A percentile compares a stretch with the other conserved stretches of the same genome.
These are phyloP conservation scores for Cyclocybe cylindracea DNA, from an alignment of 768 basidiomycete species.

Conservation along the genomic window DNA sequence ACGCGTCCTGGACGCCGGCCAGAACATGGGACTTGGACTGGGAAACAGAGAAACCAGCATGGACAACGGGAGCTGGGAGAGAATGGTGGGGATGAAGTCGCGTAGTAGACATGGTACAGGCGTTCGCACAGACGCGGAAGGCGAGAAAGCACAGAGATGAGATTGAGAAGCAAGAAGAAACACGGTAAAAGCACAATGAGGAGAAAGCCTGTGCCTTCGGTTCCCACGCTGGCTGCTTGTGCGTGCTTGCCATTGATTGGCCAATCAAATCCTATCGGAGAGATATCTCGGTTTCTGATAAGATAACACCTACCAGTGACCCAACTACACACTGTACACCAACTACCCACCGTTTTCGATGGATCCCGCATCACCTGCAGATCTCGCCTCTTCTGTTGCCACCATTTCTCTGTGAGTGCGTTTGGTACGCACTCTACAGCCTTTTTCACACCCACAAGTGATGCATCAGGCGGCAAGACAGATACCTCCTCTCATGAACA, in stretches of 20 bases:
- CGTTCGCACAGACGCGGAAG: slow-evolving; percentile 6
- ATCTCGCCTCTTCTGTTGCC: slow-evolving; percentile 1
- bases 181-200: slow-evolving; percentile 29
- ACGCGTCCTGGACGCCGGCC: slow-evolving; percentile 93
- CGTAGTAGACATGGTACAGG: slow-evolving; percentile 46
- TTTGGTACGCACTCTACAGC: background rate
- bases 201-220: slow-evolving; percentile 20
- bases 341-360: slow-evolving; percentile 1
- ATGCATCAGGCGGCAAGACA: slow-evolving; percentile 5
- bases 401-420: slow-evolving; percentile 15
- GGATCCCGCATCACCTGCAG: slow-evolving; percentile 10
- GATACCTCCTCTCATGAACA: slow-evolving; percentile 46
- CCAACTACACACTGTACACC: background rate
- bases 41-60: slow-evolving; percentile 66
- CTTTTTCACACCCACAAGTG: slow-evolving; percentile 3
- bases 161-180: slow-evolving; percentile 18
- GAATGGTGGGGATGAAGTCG: slow-evolving; percentile 62
- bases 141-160: slow-evolving; percentile 12
- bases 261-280: slow-evolving; percentile 18
- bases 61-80: slow-evolving; percentile 73
- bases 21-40: slow-evolving; percentile 86
- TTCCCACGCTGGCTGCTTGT: slow-evolving; percentile 30
- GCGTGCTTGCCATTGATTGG: slow-evolving; percentile 25
- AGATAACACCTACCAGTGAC: slow-evolving; percentile 11
- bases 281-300: slow-evolving; percentile 7